These are phyloP conservation scores for Aspergillus sp. DNA, from an alignment of 2,329 filamentous ascomycete species.

Conservation along the genomic window DNA sequence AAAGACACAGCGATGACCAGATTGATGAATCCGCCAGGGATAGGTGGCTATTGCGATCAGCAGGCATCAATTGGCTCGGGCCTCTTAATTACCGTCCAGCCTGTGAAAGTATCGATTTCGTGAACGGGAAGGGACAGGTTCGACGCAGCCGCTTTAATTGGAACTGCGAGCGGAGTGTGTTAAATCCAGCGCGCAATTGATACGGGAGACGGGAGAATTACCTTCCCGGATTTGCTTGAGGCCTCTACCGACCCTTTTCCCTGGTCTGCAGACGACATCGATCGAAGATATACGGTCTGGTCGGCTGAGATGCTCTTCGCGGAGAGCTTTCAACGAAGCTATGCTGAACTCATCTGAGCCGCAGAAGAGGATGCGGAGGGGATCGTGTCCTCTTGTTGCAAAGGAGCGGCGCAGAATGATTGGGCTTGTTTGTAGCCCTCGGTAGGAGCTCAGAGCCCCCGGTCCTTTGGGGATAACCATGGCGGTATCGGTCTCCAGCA, in stretches of 20 bases:
- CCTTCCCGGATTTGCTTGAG: slow-evolving; percentile 59
- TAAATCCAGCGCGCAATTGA: not conserved
- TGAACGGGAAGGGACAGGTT: slow-evolving; percentile 59
- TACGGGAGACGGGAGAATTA: slow-evolving; percentile 24
- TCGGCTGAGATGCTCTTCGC: slow-evolving; percentile 47
- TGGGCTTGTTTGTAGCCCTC: slow-evolving; percentile 14
- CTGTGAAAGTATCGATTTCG: slow-evolving; percentile 69
- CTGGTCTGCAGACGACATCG: slow-evolving; percentile 73
- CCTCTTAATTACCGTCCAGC: slow-evolving; percentile 56
- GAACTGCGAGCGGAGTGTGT: slow-evolving; percentile 45
- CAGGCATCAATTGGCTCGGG: slow-evolving; percentile 1
- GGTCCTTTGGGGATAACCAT: slow-evolving; percentile 21
- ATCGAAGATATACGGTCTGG: slow-evolving; percentile 59
- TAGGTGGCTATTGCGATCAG: slow-evolving; percentile 43
- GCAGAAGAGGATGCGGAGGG: slow-evolving; percentile 82
- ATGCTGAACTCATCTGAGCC: slow-evolving; percentile 89
- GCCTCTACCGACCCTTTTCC: slow-evolving; percentile 68
- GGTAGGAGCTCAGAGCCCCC: slow-evolving; percentile 13
- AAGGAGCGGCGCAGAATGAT: slow-evolving; percentile 13
- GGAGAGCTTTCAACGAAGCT: slow-evolving; percentile 60
- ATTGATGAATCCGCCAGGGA: slow-evolving; percentile 47
- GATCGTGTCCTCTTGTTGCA: slow-evolving; percentile 34
- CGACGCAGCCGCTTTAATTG: slow-evolving; percentile 58
- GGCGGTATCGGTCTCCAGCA: not conserved
- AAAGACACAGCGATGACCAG: slow-evolving; percentile 90